Conservation (phyloP, 139 green algal genomes). For the Marvania coccoides region DNA sequence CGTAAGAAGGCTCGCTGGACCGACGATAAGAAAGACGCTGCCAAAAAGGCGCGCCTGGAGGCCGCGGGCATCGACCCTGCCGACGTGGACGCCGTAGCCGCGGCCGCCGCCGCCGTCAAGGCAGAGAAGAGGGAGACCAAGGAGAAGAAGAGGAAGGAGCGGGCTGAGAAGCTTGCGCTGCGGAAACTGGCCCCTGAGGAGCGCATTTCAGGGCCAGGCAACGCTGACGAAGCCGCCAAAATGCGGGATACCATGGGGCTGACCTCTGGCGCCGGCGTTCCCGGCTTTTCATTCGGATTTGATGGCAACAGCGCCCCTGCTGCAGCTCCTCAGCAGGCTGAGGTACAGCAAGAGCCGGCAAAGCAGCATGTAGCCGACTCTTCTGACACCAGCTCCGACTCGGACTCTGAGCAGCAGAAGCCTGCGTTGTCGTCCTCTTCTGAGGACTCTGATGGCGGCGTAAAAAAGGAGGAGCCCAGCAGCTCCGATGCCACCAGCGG, state of each 20-base stretch:
- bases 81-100: neutral
- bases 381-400: neutral
- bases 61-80: neutral
- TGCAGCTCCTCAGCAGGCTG: neutral
- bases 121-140: conserved; percentile 12
- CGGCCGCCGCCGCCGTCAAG: neutral
- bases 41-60: conserved; percentile 5
- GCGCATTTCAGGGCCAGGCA: conserved; percentile 46
- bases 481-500: neutral
- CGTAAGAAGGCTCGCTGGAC: conserved; percentile 27
- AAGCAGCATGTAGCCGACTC: neutral
- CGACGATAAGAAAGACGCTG: conserved; percentile 25
- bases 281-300: conserved; percentile 9
- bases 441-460: neutral
- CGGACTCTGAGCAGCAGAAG: conserved; percentile 2
- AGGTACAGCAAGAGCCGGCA: neutral
- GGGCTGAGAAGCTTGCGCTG: neutral
- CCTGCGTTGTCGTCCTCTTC: too few relatives aligned
- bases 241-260: conserved; percentile 45
- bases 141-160: conserved; percentile 20
- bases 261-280: too few relatives aligned
- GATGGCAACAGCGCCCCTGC: neutral
- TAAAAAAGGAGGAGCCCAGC: neutral
- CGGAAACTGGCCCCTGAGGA: conserved; percentile 23
- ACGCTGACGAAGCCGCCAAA: conserved; percentile 56